Evolutionary conservation across 345 rosid species (phyloP).

Genomic region (Physaria fendleri): DNA sequence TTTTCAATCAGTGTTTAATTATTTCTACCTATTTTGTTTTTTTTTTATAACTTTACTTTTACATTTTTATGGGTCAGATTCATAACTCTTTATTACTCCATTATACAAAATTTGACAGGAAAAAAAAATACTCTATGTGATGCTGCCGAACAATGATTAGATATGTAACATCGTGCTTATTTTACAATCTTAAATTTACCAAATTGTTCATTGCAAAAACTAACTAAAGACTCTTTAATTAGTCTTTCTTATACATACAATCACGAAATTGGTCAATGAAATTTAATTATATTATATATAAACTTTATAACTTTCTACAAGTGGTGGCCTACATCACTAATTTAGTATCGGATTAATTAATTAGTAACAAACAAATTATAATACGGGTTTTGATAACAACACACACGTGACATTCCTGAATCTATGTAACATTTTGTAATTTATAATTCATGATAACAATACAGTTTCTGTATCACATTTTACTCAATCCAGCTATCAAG

Average conservation of each 20-base stretch:
- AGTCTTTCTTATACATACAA: background rate
- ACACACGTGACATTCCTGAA: conserved; percentile 27
- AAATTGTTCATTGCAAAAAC: background rate
- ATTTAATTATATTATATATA: no score
- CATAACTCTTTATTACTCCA: no score
- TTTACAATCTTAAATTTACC: background rate
- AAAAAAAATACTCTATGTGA: background rate
- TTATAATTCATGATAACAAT: background rate
- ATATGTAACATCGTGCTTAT: background rate
- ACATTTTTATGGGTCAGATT: no score
- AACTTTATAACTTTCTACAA: no score
- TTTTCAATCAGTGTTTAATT: conserved; percentile 23
- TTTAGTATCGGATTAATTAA: background rate
- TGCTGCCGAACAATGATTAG: background rate
- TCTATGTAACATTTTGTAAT: conserved; percentile 21
- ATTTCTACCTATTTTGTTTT: conserved; percentile 1
- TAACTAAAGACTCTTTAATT: no score
- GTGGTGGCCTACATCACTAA: background rate
- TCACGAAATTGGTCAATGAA: conserved; percentile 6
- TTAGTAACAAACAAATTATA: background rate
- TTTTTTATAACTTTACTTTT: background rate
- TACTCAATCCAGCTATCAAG: conserved; percentile 18
- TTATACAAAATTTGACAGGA: no score
- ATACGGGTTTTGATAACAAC: conserved; percentile 16
- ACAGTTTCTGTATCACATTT: background rate